Percentiles rank a stretch among this genome's conserved stretches.
Conservation (phyloP, 257 asterid genomes). For the Solanum pinnatisectum region DNA sequence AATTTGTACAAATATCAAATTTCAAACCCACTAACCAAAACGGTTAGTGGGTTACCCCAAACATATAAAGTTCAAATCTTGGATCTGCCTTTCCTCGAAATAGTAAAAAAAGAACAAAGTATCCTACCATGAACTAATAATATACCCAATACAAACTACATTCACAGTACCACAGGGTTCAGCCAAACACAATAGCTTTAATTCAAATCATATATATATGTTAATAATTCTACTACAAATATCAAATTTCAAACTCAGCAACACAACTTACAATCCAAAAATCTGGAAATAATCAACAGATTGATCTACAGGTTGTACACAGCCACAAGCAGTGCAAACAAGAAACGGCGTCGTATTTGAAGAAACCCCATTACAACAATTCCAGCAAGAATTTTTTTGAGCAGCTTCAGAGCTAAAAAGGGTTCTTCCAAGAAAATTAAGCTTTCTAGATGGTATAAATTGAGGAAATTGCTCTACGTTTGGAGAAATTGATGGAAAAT, state of each 20-base stretch:
- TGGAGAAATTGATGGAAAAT: neutral
- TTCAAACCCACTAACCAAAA: too few species aligned
- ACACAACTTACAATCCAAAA: conserved; percentile 61
- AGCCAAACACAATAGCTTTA: too few species aligned
- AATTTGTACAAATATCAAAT: too few species aligned
- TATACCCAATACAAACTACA: neutral
- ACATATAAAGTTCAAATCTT: neutral
- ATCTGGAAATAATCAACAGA: conserved; percentile 73
- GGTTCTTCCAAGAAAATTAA: conserved; percentile 2
- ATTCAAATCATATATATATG: neutral
- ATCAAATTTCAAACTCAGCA: neutral
- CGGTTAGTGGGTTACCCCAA: neutral
- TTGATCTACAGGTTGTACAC: conserved; percentile 61
- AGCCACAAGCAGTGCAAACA: conserved; percentile 63
- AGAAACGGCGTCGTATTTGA: conserved; percentile 44
- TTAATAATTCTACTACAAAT: neutral
- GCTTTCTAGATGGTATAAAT: conserved; percentile 5
- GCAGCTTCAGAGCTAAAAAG: conserved; percentile 33
- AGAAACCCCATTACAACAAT: conserved; percentile 52
- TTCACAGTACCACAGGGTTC: neutral
- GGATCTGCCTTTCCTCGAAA: neutral
- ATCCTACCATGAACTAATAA: neutral
- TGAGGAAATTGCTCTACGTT: neutral
- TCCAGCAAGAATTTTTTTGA: conserved; percentile 51
- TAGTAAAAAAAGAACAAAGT: neutral